These are phyloP conservation scores for Quercus phellos DNA, from an alignment of 331 rosid genomes.

Conservation along the genomic window DNA sequence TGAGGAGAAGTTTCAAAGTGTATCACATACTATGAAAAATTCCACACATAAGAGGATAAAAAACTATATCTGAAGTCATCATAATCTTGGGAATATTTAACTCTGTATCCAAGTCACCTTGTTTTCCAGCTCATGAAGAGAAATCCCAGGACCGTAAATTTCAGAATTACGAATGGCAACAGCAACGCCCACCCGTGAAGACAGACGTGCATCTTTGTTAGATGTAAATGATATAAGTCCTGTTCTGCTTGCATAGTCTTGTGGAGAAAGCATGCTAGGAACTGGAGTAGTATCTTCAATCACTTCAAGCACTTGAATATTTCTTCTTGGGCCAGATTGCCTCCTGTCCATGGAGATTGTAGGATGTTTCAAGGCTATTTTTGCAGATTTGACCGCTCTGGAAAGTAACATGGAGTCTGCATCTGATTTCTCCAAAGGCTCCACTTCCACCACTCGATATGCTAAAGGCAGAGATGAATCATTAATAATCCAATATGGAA, in stretches of 20 bases:
- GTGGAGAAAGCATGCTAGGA: conserved; percentile 96
- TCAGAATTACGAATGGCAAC: conserved; percentile 68
- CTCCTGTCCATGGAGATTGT: conserved; percentile 65
- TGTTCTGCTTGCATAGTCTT: conserved; percentile 61
- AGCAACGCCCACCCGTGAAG: conserved; percentile 86
- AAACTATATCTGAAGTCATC: not conserved
- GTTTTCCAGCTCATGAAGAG: conserved; percentile 87
- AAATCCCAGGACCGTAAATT: conserved; percentile 72
- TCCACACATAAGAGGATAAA: not conserved
- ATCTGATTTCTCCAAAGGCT: conserved; percentile 63
- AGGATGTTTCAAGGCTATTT: conserved; percentile 62
- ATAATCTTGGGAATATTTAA: conserved; percentile 2
- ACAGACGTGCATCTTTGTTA: conserved; percentile 62
- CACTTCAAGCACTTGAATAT: conserved; percentile 72
- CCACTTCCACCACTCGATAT: conserved; percentile 88
- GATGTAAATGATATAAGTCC: conserved; percentile 65
- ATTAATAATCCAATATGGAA: conserved; percentile 94
- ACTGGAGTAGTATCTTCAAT: conserved; percentile 80
- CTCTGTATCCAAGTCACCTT: conserved; percentile 51
- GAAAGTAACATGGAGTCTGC: conserved; percentile 51
- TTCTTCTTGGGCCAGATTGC: conserved; percentile 53
- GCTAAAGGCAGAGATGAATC: conserved; percentile 70
- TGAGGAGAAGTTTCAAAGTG: conserved; percentile 29
- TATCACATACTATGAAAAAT: conserved; percentile 18
- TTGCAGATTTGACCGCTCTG: conserved; percentile 78